Percentiles rank a stretch among this genome's conserved stretches.
Evolutionary conservation across 139 green algal species (phyloP).

Genomic region (Tetradesmus lagerheimii): DNA sequence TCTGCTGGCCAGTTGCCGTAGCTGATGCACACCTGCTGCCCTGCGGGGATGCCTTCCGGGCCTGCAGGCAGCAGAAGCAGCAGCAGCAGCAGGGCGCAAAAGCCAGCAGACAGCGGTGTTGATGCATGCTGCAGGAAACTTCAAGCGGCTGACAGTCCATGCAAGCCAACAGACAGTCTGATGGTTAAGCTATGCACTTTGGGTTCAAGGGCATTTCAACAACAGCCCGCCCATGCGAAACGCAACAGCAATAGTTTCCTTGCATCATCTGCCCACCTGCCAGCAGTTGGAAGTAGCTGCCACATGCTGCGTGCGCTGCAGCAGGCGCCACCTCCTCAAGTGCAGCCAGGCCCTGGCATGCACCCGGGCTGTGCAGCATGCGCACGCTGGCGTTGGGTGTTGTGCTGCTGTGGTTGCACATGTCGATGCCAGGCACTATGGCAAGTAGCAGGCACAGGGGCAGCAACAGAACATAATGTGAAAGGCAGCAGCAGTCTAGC

Average conservation of each 20-base stretch:
- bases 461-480: not conserved
- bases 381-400: conserved; percentile 50
- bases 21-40: conserved; percentile 70
- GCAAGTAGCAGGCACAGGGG: not conserved
- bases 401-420: conserved; percentile 60
- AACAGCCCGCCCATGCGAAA: too few species aligned
- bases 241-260: too few species aligned
- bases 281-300: conserved; percentile 43
- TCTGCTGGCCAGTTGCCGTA: conserved; percentile 77
- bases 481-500: too few species aligned
- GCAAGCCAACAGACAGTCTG: too few species aligned
- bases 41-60: conserved; percentile 30
- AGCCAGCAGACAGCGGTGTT: too few species aligned
- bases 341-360: conserved; percentile 58
- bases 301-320: not conserved
- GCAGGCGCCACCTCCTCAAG: conserved; percentile 51
- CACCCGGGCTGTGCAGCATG: conserved; percentile 53
- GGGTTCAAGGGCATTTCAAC: too few species aligned
- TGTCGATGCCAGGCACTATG: conserved; percentile 61
- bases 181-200: too few species aligned
- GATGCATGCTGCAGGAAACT: too few species aligned
- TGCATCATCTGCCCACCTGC: conserved; percentile 36
- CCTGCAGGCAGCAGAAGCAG: conserved; percentile 17
- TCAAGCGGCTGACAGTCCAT: not conserved
- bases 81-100: conserved; percentile 33